phyloP scores from a whole-genome alignment of 2,329 filamentous ascomycete genomes.

The Coniochaeta prunicola region DNA sequence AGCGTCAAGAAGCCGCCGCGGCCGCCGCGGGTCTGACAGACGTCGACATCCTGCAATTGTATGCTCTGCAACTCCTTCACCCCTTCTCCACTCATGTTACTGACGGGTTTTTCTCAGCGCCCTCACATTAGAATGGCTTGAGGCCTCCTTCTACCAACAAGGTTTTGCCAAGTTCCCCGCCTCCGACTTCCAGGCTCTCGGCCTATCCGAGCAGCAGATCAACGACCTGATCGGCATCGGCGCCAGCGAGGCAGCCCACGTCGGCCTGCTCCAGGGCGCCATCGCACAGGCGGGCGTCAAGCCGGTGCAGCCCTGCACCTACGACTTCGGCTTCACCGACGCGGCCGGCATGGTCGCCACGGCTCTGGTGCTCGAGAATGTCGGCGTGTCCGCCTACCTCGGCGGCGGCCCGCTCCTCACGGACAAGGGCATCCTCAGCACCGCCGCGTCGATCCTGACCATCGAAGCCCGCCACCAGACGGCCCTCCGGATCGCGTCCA shows the following conservation, averaged over 20 bases:
- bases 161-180: constrained; percentile 62
- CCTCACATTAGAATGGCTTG: constrained; percentile 67
- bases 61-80: background rate
- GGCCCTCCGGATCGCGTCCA: constrained; percentile 56
- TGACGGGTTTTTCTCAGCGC: constrained; percentile 38
- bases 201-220: constrained; percentile 47
- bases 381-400: constrained; percentile 68
- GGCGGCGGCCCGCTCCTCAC: constrained; percentile 62
- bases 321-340: constrained; percentile 64
- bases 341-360: constrained; percentile 61
- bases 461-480: constrained; percentile 69
- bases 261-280: constrained; percentile 49
- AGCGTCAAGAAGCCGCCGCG: constrained; percentile 42
- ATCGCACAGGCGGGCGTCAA: constrained; percentile 55
- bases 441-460: constrained; percentile 64
- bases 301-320: constrained; percentile 62
- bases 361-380: constrained; percentile 62
- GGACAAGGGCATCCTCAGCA: constrained; percentile 51
- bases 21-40: constrained; percentile 35
- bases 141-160: constrained; percentile 64
- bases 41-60: constrained; percentile 53
- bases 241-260: constrained; percentile 56
- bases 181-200: constrained; percentile 56
- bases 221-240: constrained; percentile 55
- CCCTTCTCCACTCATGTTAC: background rate